phyloP scores from a whole-genome alignment of 129 eudicot genomes.

The Tagetes erecta region DNA sequence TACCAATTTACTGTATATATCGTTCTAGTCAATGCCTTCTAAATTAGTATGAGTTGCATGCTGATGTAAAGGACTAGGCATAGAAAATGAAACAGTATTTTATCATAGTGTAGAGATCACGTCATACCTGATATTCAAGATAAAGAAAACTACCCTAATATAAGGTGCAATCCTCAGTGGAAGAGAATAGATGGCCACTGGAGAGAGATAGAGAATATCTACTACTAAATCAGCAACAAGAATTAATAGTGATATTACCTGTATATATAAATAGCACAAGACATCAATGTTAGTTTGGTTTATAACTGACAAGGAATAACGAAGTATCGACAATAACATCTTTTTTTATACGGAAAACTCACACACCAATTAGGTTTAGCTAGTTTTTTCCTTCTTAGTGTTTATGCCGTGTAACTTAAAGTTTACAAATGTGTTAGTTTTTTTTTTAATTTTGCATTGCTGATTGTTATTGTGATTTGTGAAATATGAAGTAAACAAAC shows the following conservation, averaged over 20 bases:
- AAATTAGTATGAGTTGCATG: constrained; percentile 15
- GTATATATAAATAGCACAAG: constrained; percentile 25
- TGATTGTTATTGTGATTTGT: background rate
- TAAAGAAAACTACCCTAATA: constrained; percentile 67
- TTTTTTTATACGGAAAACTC: background rate
- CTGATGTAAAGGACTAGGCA: constrained; percentile 13
- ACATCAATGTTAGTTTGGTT: constrained; percentile 16
- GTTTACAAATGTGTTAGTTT: background rate
- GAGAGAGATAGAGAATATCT: constrained; percentile 67
- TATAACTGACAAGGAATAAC: constrained; percentile 18
- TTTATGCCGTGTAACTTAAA: too few relatives aligned
- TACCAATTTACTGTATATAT: background rate
- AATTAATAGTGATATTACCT: constrained; percentile 65
- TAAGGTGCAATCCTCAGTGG: constrained; percentile 96
- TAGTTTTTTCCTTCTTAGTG: too few relatives aligned
- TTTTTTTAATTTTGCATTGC: constrained; percentile 11
- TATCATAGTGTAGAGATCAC: constrained; percentile 28
- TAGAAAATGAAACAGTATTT: background rate
- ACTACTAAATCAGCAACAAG: constrained; percentile 71
- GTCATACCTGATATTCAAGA: constrained; percentile 73
- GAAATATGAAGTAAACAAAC: constrained; percentile 14
- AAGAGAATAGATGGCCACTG: constrained; percentile 66
- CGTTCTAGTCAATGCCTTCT: constrained; percentile 1
- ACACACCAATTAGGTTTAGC: background rate
- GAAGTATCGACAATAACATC: constrained; percentile 13